These are phyloP conservation scores for Phialocephala sp. DNA, from an alignment of 2,329 filamentous ascomycete species.

Conservation along the genomic window DNA sequence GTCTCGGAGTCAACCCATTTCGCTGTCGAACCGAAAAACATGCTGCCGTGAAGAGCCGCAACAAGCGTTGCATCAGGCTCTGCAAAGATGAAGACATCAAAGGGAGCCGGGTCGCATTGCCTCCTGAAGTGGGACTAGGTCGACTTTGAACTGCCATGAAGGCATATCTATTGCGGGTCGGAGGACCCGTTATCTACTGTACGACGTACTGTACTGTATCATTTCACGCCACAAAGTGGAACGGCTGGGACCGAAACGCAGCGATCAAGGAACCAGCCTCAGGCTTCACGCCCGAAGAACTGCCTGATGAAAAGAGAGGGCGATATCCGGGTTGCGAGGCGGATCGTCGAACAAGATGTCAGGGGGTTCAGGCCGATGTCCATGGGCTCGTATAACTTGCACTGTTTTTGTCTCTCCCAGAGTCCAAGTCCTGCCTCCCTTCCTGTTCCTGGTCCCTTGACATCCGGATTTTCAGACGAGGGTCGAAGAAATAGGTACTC, in stretches of 20 bases:
- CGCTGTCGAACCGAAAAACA: not conserved
- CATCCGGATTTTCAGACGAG: not conserved
- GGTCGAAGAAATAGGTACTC: not conserved
- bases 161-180: not conserved
- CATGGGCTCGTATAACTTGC: not conserved
- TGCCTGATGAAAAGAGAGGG: not conserved
- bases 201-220: no score
- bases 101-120: not conserved
- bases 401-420: not conserved
- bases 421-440: not conserved
- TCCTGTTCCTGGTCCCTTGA: not conserved
- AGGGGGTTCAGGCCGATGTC: not conserved
- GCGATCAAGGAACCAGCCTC: not conserved
- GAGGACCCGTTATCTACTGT: not conserved
- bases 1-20: constrained; percentile 7
- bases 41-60: not conserved
- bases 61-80: not conserved
- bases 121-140: no score
- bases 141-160: not conserved
- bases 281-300: not conserved
- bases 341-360: constrained; percentile 3
- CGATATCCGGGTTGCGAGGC: constrained; percentile 2
- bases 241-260: constrained; percentile 9
- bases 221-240: not conserved
- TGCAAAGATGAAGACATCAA: not conserved